These are phyloP conservation scores for Torulaspora franciscae DNA, from an alignment of 805 yeast genomes.

Conservation along the genomic window DNA sequence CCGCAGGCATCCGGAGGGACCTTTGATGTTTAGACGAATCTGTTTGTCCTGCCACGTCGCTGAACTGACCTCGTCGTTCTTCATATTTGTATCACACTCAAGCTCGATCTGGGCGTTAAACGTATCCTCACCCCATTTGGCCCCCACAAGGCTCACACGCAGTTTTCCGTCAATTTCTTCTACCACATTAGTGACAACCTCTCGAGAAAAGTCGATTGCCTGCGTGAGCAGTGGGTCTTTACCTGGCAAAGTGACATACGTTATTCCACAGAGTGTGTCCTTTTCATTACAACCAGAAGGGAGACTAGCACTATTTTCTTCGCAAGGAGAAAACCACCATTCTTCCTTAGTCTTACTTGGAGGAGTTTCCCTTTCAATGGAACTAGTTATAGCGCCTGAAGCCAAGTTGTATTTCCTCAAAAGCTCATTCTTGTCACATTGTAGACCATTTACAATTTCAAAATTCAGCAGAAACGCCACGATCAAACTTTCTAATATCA, in stretches of 20 bases:
- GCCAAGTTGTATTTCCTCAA: constrained; percentile 25
- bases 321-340: constrained; percentile 75
- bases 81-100: constrained; percentile 42
- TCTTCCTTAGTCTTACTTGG: constrained; percentile 60
- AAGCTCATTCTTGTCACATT: constrained; percentile 24
- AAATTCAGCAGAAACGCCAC: constrained; percentile 1
- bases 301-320: constrained; percentile 35
- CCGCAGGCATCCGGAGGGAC: constrained; percentile 44
- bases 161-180: constrained; percentile 35
- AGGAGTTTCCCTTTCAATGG: constrained; percentile 56
- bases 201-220: constrained; percentile 48
- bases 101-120: constrained; percentile 47
- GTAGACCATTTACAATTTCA: constrained; percentile 1
- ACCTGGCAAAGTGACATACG: constrained; percentile 49
- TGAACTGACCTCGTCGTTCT: constrained; percentile 29
- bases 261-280: constrained; percentile 75
- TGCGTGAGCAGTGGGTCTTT: constrained; percentile 49
- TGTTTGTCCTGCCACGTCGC: constrained; percentile 26
- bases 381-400: constrained; percentile 42
- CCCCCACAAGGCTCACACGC: constrained; percentile 43
- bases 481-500: neutral
- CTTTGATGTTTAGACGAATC: constrained; percentile 33
- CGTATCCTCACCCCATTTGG: constrained; percentile 64
- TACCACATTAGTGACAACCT: constrained; percentile 28
- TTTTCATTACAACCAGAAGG: constrained; percentile 57